Percentiles rank a stretch among this genome's conserved stretches.
These are phyloP conservation scores for Auricularia cornea DNA, from an alignment of 768 basidiomycete species.

Conservation along the genomic window DNA sequence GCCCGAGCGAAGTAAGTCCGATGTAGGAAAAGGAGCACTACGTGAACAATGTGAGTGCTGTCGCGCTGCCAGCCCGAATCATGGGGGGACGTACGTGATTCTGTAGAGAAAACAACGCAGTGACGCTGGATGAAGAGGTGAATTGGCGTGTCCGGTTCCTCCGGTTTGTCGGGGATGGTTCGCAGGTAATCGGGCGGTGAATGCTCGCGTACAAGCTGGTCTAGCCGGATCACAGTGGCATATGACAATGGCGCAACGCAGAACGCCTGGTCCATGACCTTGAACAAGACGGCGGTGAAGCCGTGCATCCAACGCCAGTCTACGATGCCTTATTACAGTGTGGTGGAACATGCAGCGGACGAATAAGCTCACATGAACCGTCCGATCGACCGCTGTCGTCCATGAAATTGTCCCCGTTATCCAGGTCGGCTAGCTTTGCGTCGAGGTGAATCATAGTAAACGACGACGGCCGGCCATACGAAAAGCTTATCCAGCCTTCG, in stretches of 20 bases:
- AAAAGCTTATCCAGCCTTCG: neutral
- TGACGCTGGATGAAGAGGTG: neutral
- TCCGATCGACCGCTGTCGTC: neutral
- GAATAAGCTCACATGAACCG: neutral
- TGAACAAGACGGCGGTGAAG: slow-evolving; percentile 5
- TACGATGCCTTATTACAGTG: neutral
- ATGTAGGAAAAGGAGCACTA: slow-evolving; percentile 58
- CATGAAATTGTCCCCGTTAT: neutral
- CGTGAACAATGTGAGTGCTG: neutral
- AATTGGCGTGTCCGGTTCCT: neutral
- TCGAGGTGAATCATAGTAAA: slow-evolving; percentile 2
- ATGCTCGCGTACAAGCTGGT: slow-evolving; percentile 10
- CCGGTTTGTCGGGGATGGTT: neutral
- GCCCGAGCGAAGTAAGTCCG: slow-evolving; percentile 66
- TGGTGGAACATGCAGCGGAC: neutral
- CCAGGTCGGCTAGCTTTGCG: neutral
- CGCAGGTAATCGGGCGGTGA: slow-evolving; percentile 5
- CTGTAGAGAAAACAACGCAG: neutral
- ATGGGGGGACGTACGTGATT: neutral
- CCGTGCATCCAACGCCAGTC: slow-evolving; percentile 1
- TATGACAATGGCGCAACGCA: slow-evolving; percentile 8
- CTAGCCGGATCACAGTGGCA: slow-evolving; percentile 9
- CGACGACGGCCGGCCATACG: neutral
- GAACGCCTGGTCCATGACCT: slow-evolving; percentile 11
- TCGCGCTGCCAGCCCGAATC: neutral